phyloP scores from a whole-genome alignment of 371 early-diverging fungal species.

The Apophysomyces elegans region DNA sequence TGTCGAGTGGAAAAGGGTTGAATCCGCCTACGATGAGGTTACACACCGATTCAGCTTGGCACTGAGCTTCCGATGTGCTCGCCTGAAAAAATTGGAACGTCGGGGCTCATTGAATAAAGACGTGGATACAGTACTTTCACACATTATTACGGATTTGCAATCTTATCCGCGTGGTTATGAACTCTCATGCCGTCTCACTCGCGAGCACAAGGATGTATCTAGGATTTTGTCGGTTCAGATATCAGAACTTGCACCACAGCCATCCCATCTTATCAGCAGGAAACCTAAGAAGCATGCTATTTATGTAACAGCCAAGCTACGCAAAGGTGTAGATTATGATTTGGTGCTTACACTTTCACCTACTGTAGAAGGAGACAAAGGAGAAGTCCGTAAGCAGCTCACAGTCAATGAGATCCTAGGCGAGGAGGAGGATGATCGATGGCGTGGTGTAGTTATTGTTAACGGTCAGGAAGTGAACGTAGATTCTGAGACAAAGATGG shows the following conservation, averaged over 20 bases:
- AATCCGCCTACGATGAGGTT: slow-evolving; percentile 13
- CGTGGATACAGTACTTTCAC: slow-evolving; percentile 28
- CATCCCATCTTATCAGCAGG: slow-evolving; percentile 28
- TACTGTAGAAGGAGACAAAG: neutral
- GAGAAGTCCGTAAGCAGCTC: neutral
- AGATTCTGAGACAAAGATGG: neutral
- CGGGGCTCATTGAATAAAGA: slow-evolving; percentile 14
- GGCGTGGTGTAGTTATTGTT: slow-evolving; percentile 25
- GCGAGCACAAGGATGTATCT: slow-evolving; percentile 22
- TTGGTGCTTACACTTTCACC: neutral
- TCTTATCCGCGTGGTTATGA: slow-evolving; percentile 48
- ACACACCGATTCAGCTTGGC: slow-evolving; percentile 15
- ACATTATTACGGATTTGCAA: slow-evolving; percentile 44
- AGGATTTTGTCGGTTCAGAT: slow-evolving; percentile 20
- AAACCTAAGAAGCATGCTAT: slow-evolving; percentile 12
- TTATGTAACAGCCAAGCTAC: slow-evolving; percentile 7
- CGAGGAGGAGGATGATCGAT: slow-evolving; percentile 13
- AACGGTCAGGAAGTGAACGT: slow-evolving; percentile 24
- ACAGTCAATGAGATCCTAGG: neutral
- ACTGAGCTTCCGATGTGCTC: neutral
- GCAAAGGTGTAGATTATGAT: neutral
- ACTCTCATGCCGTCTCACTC: slow-evolving; percentile 12
- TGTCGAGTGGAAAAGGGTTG: slow-evolving; percentile 19
- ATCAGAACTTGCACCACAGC: slow-evolving; percentile 26
- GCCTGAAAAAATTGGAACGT: neutral